Evolutionary conservation across 148 eudicot genomes (phyloP).

Genomic region (Rhododendron henanense): DNA sequence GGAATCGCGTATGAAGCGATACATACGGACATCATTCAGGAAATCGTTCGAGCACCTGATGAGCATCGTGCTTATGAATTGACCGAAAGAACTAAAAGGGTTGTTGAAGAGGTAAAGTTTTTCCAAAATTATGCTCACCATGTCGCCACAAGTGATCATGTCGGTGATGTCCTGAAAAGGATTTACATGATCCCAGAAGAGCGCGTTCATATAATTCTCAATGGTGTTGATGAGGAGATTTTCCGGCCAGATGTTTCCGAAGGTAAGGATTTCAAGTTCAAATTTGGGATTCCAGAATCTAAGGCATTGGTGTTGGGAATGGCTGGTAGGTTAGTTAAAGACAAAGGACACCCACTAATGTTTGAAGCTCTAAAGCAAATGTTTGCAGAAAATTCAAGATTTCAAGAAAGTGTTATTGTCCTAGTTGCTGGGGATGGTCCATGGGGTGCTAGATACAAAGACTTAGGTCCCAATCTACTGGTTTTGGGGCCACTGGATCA

Average conservation of each 20-base stretch:
- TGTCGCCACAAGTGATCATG: conserved; percentile 53
- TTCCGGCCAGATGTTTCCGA: conserved; percentile 33
- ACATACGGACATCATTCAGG: conserved; percentile 50
- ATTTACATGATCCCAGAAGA: conserved; percentile 58
- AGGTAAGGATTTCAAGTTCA: conserved; percentile 31
- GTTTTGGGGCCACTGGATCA: conserved; percentile 45
- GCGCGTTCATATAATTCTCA: conserved; percentile 44
- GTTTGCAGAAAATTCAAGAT: conserved; percentile 26
- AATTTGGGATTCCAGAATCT: conserved; percentile 24
- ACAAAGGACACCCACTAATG: conserved; percentile 52
- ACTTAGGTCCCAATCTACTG: conserved; percentile 30
- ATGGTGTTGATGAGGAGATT: conserved; percentile 44
- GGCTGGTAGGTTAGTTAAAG: conserved; percentile 53
- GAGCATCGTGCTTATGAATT: conserved; percentile 21
- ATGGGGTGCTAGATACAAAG: conserved; percentile 47
- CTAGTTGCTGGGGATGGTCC: conserved; percentile 55
- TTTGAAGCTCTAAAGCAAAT: conserved; percentile 46
- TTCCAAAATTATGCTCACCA: conserved; percentile 48
- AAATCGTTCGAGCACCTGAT: conserved; percentile 28
- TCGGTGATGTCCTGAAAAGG: conserved; percentile 42
- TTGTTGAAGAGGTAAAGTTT: conserved; percentile 43
- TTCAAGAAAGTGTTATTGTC: conserved; percentile 25
- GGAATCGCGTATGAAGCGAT: conserved; percentile 53
- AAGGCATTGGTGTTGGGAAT: conserved; percentile 37
- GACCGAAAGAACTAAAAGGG: conserved; percentile 30